Evolutionary conservation across 306 rosid species (phyloP), one percentile per base, ranked within the genome.

Genomic region (Datisca glomerata): DNA sequence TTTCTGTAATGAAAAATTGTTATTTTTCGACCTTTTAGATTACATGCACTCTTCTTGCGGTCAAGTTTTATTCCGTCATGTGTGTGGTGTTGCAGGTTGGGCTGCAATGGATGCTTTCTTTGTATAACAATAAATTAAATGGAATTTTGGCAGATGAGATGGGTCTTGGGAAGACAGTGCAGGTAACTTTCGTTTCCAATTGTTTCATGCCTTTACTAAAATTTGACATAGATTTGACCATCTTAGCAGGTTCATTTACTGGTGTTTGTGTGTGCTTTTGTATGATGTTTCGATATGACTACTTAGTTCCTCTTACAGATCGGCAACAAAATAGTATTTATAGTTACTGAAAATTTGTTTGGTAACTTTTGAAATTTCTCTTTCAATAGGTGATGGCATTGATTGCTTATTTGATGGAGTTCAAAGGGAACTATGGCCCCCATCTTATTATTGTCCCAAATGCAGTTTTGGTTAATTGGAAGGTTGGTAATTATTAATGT

Each of bases 161-260:
- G 97, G 97, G 97, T 66, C 94, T 87, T 67, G 97, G 97, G 23
- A 87, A 87, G 72, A 87, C 97, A 9, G 97, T 87, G 24, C 97
- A 87, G 97, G 97, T 87, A 44, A 55, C 67, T 33, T 6, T 36
- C 12, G 55, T 59, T 22, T 46, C 49, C 24, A 61, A 38, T 51
- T n/a, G n/a, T n/a, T n/a, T n/a, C n/a, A n/a, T n/a, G n/a, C n/a
- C n/a, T n/a, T n/a, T n/a, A n/a, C n/a, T n/a, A n/a, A n/a, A n/a
- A n/a, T n/a, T n/a, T n/a, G n/a, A n/a, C n/a, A n/a, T n/a, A n/a
- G n/a, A n/a, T n/a, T n/a, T n/a, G n/a, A n/a, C n/a, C n/a, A n/a
- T n/a, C n/a, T n/a, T n/a, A n/a, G n/a, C n/a, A n/a, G n/a, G n/a
- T n/a, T n/a, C n/a, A n/a, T n/a, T n/a, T n/a, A n/a, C n/a, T n/a